Conservation (phyloP, 257 asterid genomes). For the Solanum arcanum region DNA sequence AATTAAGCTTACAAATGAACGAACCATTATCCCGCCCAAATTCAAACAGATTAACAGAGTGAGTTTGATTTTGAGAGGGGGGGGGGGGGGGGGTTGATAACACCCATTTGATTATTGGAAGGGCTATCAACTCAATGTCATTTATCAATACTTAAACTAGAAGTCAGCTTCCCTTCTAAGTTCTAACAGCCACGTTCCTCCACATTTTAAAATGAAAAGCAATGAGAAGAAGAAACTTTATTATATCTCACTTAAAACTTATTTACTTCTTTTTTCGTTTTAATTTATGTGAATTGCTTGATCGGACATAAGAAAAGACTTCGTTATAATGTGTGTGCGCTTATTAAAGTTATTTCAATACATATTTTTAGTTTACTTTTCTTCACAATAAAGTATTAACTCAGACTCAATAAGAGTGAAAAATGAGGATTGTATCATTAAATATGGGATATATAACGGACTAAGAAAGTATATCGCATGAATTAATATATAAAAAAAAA, state of each 20-base stretch:
- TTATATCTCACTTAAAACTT: not conserved
- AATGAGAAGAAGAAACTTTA: not conserved
- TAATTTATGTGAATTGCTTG: not conserved
- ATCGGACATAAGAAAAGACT: not conserved
- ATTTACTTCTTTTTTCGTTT: not conserved
- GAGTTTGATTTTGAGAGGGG: no score
- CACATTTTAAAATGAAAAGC: not conserved
- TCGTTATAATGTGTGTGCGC: no score
- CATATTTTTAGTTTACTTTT: not conserved
- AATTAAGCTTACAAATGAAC: not conserved
- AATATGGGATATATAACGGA: accelerated
- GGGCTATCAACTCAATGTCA: not conserved
- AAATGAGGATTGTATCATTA: not conserved
- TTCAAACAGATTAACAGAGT: no score
- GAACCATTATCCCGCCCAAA: not conserved
- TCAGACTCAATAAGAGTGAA: no score
- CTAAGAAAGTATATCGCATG: no score
- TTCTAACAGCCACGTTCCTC: not conserved
- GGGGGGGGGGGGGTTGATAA: not conserved
- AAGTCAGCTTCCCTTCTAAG: not conserved
- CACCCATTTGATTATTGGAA: not conserved
- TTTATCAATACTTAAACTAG: not conserved
- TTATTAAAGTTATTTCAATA: not conserved
- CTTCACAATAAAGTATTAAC: not conserved
- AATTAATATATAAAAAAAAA: no score